A percentile compares a stretch with the other conserved stretches of the same genome.
Conservation (phyloP, 331 rosid genomes). For the Cydonia oblonga region DNA sequence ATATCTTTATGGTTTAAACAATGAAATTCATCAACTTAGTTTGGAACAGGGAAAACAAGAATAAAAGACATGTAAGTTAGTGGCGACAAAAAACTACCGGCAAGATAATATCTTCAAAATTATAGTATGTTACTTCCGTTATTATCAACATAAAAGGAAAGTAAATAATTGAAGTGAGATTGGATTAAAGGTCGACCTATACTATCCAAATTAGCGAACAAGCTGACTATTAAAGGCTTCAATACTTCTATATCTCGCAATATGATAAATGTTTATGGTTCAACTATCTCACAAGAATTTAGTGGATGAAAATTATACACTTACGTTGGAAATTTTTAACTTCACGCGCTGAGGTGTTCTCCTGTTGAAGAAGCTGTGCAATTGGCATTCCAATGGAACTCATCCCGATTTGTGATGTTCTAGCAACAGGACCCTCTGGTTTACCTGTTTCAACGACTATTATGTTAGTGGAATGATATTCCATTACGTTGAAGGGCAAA, state of each 20-base stretch:
- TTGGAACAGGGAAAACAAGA: neutral
- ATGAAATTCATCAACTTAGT: neutral
- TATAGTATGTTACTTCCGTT: neutral
- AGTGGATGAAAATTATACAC: slow-evolving; percentile 3
- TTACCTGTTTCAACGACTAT: slow-evolving; percentile 16
- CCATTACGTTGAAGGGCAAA: neutral
- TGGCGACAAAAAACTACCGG: neutral
- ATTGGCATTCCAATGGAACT: slow-evolving; percentile 64
- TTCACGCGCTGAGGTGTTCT: slow-evolving; percentile 35
- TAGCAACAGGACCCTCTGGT: slow-evolving; percentile 30
- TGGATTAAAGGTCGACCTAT: neutral
- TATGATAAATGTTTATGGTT: neutral
- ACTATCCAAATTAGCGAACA: neutral
- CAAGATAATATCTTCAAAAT: neutral
- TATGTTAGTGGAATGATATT: neutral
- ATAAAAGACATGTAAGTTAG: neutral
- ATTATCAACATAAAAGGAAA: neutral
- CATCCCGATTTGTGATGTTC: slow-evolving; percentile 52
- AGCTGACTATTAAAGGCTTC: neutral
- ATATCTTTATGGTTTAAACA: no score
- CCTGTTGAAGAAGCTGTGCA: slow-evolving; percentile 38
- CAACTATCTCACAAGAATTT: neutral
- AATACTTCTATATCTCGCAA: neutral
- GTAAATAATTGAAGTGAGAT: neutral
- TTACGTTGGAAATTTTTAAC: slow-evolving; percentile 45